Conservation (phyloP, 1,284 basidiomycete species). For the Fomitiporia mediterranea region DNA sequence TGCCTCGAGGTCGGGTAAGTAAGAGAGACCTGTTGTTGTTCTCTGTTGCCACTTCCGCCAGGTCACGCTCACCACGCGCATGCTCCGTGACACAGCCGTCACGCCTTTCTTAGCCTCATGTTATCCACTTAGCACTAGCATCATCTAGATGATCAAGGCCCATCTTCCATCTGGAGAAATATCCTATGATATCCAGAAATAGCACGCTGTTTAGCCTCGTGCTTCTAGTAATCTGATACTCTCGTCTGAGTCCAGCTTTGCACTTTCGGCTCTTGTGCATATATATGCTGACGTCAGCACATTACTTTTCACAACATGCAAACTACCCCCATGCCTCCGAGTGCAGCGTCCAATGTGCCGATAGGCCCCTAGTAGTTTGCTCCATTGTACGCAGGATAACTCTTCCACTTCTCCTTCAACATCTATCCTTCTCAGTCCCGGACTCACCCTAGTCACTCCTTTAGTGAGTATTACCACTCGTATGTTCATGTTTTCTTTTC, state of each 20-base stretch:
- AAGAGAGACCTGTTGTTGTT: conserved; percentile 3
- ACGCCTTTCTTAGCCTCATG: not conserved
- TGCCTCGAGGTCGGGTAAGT: conserved; percentile 17
- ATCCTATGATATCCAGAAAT: too few species aligned
- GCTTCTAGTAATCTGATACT: too few species aligned
- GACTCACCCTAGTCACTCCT: conserved; percentile 6
- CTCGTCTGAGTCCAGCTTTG: too few species aligned
- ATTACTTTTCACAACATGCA: too few species aligned
- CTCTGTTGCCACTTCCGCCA: conserved; percentile 6
- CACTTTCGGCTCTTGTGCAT: too few species aligned
- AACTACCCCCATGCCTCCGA: too few species aligned
- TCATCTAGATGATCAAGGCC: too few species aligned
- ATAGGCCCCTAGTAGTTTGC: too few species aligned
- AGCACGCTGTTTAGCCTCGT: too few species aligned
- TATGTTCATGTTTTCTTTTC: not conserved
- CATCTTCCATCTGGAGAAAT: too few species aligned
- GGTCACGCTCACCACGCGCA: not conserved
- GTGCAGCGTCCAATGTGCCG: too few species aligned
- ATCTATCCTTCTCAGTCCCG: not conserved
- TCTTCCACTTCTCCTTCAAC: not conserved
- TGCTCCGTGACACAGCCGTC: not conserved
- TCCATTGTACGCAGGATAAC: not conserved
- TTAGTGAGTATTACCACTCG: conserved; percentile 6
- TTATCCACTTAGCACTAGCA: not conserved
- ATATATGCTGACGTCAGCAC: too few species aligned